Conservation (phyloP, 352 stramenopile genomes). For the Globisporangium canariense region DNA sequence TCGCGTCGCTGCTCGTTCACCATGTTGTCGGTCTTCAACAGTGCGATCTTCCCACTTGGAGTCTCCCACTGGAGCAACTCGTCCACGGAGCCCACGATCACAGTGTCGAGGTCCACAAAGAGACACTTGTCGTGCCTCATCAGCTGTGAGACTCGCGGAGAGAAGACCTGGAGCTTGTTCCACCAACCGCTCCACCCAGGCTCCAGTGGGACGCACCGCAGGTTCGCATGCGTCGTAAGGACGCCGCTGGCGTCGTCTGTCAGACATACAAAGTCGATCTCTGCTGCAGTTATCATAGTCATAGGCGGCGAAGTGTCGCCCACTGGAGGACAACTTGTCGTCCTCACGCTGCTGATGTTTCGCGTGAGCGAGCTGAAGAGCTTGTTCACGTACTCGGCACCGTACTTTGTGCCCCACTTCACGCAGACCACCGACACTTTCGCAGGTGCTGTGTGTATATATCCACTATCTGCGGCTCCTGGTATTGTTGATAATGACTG, state of each 20-base stretch:
- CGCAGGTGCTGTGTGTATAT: constrained; percentile 66
- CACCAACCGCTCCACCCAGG: constrained; percentile 63
- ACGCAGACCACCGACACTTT: constrained; percentile 65
- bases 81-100: constrained; percentile 46
- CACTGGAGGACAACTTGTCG: not conserved
- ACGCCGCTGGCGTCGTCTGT: constrained; percentile 59
- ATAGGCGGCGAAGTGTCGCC: not conserved
- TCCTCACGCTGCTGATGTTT: constrained; percentile 16
- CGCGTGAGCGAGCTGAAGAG: constrained; percentile 43
- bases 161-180: constrained; percentile 79
- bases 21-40: constrained; percentile 69
- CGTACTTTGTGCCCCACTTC: constrained; percentile 86
- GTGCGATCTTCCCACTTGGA: constrained; percentile 13
- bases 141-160: constrained; percentile 16
- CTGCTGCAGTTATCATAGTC: not conserved
- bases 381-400: constrained; percentile 78
- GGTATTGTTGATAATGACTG: constrained; percentile 56
- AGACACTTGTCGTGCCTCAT: constrained; percentile 26
- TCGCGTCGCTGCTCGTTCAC: constrained; percentile 52
- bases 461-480: constrained; percentile 92
- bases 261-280: constrained; percentile 61
- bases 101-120: constrained; percentile 81
- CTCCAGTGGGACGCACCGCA: constrained; percentile 29
- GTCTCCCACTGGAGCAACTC: constrained; percentile 25
- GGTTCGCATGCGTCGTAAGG: constrained; percentile 11